Conservation (phyloP, 192 early-diverging fungal genomes). For the Chytriomyces hyalinus region DNA sequence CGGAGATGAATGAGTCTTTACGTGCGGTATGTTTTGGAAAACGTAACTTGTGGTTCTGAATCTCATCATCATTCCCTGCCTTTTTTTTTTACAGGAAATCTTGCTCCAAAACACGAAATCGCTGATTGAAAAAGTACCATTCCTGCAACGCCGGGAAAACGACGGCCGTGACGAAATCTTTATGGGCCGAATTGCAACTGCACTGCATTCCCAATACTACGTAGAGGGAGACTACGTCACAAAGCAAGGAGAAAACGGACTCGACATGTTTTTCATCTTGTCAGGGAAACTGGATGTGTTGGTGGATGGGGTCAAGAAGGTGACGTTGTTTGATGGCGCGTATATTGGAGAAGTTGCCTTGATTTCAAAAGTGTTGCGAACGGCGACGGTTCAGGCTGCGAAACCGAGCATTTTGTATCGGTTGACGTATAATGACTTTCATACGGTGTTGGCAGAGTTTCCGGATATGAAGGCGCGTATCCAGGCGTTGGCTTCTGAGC, state of each 20-base stretch:
- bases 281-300: conserved; percentile 47
- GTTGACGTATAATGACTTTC: conserved; percentile 27
- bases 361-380: conserved; percentile 32
- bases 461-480: conserved; percentile 32
- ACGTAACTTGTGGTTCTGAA: background rate
- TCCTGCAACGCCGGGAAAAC: conserved; percentile 44
- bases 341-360: conserved; percentile 34
- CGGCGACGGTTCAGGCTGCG: conserved; percentile 28
- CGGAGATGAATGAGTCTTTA: conserved; percentile 50
- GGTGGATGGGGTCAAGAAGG: conserved; percentile 37
- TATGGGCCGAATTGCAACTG: conserved; percentile 44
- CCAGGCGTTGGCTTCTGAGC: background rate
- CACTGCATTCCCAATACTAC: conserved; percentile 33
- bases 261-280: conserved; percentile 59
- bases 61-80: background rate
- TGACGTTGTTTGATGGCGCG: conserved; percentile 32
- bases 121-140: conserved; percentile 52
- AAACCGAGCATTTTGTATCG: conserved; percentile 22
- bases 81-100: conserved; percentile 56
- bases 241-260: conserved; percentile 37
- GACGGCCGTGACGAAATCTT: conserved; percentile 55
- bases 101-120: conserved; percentile 47
- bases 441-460: conserved; percentile 26
- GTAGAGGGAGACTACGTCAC: conserved; percentile 32
- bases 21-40: conserved; percentile 32